These are phyloP conservation scores for Populus hybrid DNA, from an alignment of 441 rosid genomes.

Conservation along the genomic window DNA sequence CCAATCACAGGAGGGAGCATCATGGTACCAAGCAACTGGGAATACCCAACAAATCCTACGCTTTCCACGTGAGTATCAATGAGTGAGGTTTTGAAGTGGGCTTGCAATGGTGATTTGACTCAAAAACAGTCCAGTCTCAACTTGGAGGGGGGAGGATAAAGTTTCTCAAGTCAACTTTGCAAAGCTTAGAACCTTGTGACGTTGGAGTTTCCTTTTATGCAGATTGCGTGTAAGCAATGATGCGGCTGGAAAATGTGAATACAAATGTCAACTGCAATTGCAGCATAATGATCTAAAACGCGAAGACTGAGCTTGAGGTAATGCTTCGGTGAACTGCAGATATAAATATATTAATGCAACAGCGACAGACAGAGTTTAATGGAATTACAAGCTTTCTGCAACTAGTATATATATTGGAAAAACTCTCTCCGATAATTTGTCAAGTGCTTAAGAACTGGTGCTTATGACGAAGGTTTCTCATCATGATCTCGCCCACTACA, in stretches of 20 bases:
- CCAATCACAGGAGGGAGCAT: constrained; percentile 1
- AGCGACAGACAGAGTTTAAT: background rate
- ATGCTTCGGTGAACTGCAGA: no score
- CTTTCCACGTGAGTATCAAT: background rate
- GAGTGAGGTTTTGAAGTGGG: background rate
- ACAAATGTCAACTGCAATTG: background rate
- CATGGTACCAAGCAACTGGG: background rate
- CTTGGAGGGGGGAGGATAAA: background rate
- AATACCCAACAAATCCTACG: background rate
- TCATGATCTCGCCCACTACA: background rate
- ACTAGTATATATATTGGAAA: background rate
- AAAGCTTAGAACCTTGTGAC: background rate
- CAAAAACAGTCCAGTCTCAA: background rate
- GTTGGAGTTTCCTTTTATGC: background rate
- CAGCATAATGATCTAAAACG: background rate
- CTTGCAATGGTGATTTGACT: background rate
- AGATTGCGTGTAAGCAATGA: background rate
- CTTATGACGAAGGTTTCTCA: background rate
- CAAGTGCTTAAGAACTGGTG: background rate
- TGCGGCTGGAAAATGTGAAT: background rate
- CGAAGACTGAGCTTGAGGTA: background rate
- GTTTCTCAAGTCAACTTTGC: background rate
- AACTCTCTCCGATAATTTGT: background rate
- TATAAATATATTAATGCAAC: background rate
- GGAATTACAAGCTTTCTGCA: background rate